A percentile compares a stretch with the other conserved stretches of the same genome.
Evolutionary conservation across 495 filamentous ascomycete species (phyloP).

Genomic region (Pyronema domesticum): DNA sequence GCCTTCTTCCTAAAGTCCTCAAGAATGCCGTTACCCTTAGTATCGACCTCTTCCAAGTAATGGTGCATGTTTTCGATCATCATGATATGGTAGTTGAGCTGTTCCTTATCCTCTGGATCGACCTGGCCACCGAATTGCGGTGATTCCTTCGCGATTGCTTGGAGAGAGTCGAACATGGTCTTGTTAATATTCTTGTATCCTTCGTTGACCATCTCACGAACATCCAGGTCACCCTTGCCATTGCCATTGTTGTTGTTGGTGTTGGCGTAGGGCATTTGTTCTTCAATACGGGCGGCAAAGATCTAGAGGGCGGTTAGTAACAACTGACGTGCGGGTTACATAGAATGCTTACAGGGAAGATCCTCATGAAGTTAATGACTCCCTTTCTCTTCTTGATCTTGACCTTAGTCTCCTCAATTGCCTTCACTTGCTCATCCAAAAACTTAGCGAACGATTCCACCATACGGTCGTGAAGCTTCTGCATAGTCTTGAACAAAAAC

Average conservation of each 20-base stretch:
- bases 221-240: slow-evolving; percentile 32
- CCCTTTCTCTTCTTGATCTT: slow-evolving; percentile 97
- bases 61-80: slow-evolving; percentile 99
- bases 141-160: slow-evolving; percentile 86
- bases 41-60: slow-evolving; percentile 76
- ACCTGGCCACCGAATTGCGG: slow-evolving; percentile 40
- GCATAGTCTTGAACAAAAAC: slow-evolving; percentile 60
- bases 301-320: slow-evolving; percentile 4
- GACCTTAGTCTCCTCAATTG: slow-evolving; percentile 96
- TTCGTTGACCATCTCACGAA: slow-evolving; percentile 62
- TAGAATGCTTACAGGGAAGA: slow-evolving; percentile 45
- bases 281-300: slow-evolving; percentile 22
- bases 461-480: slow-evolving; percentile 61
- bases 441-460: slow-evolving; percentile 68
- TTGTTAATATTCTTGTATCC: slow-evolving; percentile 80
- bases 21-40: slow-evolving; percentile 52
- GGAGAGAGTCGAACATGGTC: slow-evolving; percentile 90
- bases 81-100: slow-evolving; percentile 87
- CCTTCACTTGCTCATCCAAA: slow-evolving; percentile 82
- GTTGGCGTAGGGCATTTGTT: slow-evolving; percentile 15
- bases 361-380: slow-evolving; percentile 81
- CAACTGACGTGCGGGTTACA: not conserved
- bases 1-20: slow-evolving; percentile 66
- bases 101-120: slow-evolving; percentile 81
- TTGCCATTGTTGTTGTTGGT: not conserved